Conservation (phyloP, 176 grass and related monocot species). For the Rhynchospora pubera region DNA sequence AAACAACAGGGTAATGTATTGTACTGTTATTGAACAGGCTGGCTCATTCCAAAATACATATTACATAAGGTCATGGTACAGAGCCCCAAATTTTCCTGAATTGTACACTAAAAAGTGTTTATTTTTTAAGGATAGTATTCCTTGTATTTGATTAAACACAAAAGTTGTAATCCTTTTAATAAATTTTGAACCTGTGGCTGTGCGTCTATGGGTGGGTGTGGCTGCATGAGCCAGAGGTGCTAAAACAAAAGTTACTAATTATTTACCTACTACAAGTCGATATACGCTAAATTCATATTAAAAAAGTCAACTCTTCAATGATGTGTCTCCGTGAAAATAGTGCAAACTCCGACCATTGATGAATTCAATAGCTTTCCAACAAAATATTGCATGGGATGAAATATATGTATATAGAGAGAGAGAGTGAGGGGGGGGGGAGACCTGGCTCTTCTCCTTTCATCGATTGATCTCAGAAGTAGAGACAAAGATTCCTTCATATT, state of each 20-base stretch:
- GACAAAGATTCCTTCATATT: conserved; percentile 39
- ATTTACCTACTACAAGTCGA: background rate
- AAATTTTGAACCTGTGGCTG: background rate
- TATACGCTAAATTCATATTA: background rate
- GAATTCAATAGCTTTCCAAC: background rate
- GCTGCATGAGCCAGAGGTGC: background rate
- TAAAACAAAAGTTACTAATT: background rate
- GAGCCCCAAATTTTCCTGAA: background rate
- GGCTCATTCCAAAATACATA: background rate
- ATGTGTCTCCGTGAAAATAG: background rate
- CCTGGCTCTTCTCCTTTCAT: conserved; percentile 51
- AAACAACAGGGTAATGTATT: background rate
- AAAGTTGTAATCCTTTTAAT: background rate
- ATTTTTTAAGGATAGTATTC: background rate
- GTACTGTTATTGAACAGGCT: background rate
- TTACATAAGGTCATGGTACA: background rate
- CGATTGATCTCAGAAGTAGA: conserved; percentile 53
- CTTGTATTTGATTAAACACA: background rate
- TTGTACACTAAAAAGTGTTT: background rate
- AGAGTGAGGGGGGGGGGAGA: too few relatives aligned
- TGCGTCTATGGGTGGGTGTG: background rate
- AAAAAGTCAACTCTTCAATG: conserved; percentile 8
- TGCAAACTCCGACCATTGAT: background rate
- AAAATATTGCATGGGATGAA: background rate
- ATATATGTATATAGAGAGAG: conserved; percentile 9